These are phyloP conservation scores for Metschnikowia picachoensis DNA, from an alignment of 805 yeast species.

Conservation along the genomic window DNA sequence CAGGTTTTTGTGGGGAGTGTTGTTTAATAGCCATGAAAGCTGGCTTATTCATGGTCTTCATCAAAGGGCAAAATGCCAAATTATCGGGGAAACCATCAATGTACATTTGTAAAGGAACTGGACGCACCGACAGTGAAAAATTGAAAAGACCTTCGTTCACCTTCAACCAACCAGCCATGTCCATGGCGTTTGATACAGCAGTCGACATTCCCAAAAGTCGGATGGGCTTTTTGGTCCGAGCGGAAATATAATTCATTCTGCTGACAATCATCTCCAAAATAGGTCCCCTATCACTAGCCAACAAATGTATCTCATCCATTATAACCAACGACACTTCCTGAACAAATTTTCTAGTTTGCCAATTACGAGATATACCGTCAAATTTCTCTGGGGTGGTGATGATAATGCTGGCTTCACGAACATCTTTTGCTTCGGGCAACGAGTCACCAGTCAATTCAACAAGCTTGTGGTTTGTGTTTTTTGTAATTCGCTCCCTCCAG, in stretches of 20 bases:
- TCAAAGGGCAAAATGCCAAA: conserved; percentile 74
- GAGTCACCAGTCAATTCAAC: conserved; percentile 85
- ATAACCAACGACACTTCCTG: conserved; percentile 71
- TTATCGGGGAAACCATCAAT: conserved; percentile 85
- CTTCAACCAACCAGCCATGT: conserved; percentile 82
- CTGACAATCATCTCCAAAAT: conserved; percentile 87
- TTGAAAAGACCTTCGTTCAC: conserved; percentile 72
- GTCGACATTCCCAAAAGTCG: conserved; percentile 77
- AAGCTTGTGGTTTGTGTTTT: conserved; percentile 44
- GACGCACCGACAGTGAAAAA: conserved; percentile 78
- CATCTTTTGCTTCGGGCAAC: conserved; percentile 63
- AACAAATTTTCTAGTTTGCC: conserved; percentile 77
- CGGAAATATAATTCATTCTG: conserved; percentile 70
- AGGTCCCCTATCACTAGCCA: conserved; percentile 85
- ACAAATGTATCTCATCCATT: conserved; percentile 81
- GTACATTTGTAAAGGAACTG: conserved; percentile 82
- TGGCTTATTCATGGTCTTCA: conserved; percentile 88
- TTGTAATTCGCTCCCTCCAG: conserved; percentile 58
- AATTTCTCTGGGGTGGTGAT: conserved; percentile 85
- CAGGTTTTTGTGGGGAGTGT: conserved; percentile 84
- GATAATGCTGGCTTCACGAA: conserved; percentile 67
- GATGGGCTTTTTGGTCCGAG: conserved; percentile 56
- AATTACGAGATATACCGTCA: conserved; percentile 82
- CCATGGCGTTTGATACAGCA: conserved; percentile 81
- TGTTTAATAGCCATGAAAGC: conserved; percentile 90